Base-by-base conservation (phyloP, 495 filamentous ascomycete species). In the Rostrohypoxylon terebratum region DNA sequence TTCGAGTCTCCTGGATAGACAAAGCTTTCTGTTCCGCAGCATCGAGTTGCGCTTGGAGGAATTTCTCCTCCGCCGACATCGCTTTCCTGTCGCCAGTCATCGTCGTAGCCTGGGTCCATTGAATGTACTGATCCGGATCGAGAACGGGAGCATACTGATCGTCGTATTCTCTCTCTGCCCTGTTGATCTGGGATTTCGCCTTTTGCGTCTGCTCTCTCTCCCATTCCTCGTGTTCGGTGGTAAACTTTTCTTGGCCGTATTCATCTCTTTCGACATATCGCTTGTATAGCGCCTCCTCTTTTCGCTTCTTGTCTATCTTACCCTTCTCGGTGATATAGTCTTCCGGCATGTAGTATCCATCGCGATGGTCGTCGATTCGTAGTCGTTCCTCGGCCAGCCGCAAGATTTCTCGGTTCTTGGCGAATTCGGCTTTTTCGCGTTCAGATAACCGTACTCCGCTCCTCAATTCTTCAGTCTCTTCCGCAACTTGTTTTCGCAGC, bases 171-270 rank as follows among this genome's bases (percentile, higher is more conserved):
- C 92, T 86, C 76, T 95, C 92, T 0, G 81, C 77, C 61, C 89
- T 86, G 59, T 89, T 84, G 66, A 97, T 93, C 77, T 98, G 95
- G 4, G 94, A 90, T 73, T 94, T 94, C 1, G 93, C 96, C 79
- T 96, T 96, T 70, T 91, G 87, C 5, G 91, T 90, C 78, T 98
- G 96, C 78, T 98, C 94, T 50, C 89, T 79, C 79, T 99, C 96
- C 94, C 94, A 98, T 78, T 97, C 93, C 64, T 98, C 93, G 71
- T 97, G 93, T 78, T 99, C 96, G 0, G 96, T 97, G 55, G 98
- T 85, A 73, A 92, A 97, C 71, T 90, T 89, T 79, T 98, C 96
- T 73, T 95, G 90, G 25, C 94, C 94, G 51, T 90, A 87, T 71
- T 97, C 93, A 57, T 97, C 94, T 51, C 89, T 88, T 63, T 98